Evolutionary conservation across 1,284 basidiomycete species (phyloP).

Genomic region (Tilletia walkeri): DNA sequence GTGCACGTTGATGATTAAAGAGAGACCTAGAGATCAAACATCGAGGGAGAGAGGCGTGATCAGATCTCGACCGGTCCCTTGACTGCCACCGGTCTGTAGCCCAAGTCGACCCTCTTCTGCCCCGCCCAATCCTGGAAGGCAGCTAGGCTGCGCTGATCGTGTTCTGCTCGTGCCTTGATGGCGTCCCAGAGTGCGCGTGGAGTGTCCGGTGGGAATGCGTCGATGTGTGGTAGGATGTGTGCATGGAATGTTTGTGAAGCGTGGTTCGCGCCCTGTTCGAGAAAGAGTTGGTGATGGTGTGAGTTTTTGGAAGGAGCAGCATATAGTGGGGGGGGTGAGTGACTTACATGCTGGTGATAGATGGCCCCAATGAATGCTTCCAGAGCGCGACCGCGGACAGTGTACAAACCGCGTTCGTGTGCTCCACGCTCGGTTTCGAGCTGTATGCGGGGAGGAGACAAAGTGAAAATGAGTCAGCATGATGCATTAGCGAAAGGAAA

Average conservation of each 20-base stretch:
- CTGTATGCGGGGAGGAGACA: neutral
- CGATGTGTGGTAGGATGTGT: constrained; percentile 11
- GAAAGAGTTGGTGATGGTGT: neutral
- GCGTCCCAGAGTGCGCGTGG: constrained; percentile 12
- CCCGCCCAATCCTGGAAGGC: neutral
- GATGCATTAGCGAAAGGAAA: too few relatives aligned
- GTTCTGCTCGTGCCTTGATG: constrained; percentile 4
- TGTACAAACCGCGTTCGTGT: constrained; percentile 42
- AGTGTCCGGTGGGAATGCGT: neutral
- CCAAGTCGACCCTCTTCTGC: constrained; percentile 5
- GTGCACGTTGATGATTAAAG: too few relatives aligned
- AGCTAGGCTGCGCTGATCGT: neutral
- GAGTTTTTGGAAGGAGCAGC: neutral
- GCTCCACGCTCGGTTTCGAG: constrained; percentile 10
- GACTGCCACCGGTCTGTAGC: neutral
- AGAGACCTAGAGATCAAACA: too few relatives aligned
- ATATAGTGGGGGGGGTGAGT: neutral
- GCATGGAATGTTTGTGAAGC: constrained; percentile 15
- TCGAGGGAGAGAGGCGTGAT: too few relatives aligned
- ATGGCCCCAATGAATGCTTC: constrained; percentile 55
- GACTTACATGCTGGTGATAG: constrained; percentile 43
- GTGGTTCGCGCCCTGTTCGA: constrained; percentile 5
- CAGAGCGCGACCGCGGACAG: constrained; percentile 50
- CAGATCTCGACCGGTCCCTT: too few relatives aligned
- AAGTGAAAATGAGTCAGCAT: neutral